Conservation (phyloP, 768 basidiomycete species). For the Hysterangium stoloniferum region DNA sequence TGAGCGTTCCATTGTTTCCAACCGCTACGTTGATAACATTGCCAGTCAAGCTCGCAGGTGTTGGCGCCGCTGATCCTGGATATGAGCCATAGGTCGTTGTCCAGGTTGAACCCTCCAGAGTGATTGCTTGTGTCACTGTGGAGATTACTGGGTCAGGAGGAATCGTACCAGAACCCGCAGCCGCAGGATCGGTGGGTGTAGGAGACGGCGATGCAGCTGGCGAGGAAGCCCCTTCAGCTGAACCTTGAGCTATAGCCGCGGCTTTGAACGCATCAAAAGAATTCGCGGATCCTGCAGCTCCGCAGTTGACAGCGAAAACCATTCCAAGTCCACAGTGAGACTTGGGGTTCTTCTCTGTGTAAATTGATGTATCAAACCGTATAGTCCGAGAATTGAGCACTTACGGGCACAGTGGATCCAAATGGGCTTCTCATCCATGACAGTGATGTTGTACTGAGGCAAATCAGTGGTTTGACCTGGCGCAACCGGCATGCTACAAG, state of each 20-base stretch:
- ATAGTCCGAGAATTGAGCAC: neutral
- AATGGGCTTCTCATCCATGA: slow-evolving; percentile 38
- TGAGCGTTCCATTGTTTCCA: slow-evolving; percentile 40
- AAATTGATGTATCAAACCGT: slow-evolving; percentile 25
- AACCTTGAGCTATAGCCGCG: slow-evolving; percentile 47
- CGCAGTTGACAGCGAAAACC: slow-evolving; percentile 63
- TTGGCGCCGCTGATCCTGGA: slow-evolving; percentile 45
- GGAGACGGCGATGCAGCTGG: slow-evolving; percentile 18
- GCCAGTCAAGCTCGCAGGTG: slow-evolving; percentile 40
- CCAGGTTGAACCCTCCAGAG: slow-evolving; percentile 39
- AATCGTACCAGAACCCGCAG: slow-evolving; percentile 31
- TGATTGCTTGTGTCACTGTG: slow-evolving; percentile 34
- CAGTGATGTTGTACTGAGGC: slow-evolving; percentile 41
- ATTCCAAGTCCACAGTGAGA: slow-evolving; percentile 58
- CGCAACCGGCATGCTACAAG: slow-evolving; percentile 40
- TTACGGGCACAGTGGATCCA: slow-evolving; percentile 35
- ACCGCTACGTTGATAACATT: slow-evolving; percentile 46
- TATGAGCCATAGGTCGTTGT: slow-evolving; percentile 52
- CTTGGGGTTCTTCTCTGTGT: slow-evolving; percentile 39
- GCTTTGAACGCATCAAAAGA: slow-evolving; percentile 57
- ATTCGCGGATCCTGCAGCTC: slow-evolving; percentile 43
- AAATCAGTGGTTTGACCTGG: slow-evolving; percentile 41
- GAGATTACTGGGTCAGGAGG: slow-evolving; percentile 37
- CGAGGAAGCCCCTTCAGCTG: slow-evolving; percentile 35
- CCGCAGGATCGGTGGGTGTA: slow-evolving; percentile 15